Base-by-base conservation (phyloP, 2,329 filamentous ascomycete species). In the Colletotrichum musae region DNA sequence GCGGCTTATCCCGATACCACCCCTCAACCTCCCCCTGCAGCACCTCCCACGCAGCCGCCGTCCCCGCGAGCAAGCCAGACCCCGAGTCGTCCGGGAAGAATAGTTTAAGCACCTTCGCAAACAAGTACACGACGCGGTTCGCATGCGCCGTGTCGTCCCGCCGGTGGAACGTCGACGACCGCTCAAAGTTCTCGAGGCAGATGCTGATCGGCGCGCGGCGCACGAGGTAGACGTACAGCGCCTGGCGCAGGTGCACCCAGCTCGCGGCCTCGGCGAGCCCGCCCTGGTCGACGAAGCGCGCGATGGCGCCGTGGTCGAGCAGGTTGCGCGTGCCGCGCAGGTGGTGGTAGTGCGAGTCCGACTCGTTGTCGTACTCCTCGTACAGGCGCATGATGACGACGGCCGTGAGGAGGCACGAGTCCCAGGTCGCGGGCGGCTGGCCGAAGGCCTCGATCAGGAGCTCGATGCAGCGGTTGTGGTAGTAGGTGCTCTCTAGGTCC, bases 301-400 rank as follows among this genome's bases (percentile, higher is more conserved):
- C 77, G 5, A 81, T 80, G 7, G 74, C 77, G 15, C 72, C 59
- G 18, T 74, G 69, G 56, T 81, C 80, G 0, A 83, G 73, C 1
- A 83, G 79, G 7, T 79, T 78, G 0, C 78, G 76, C 2, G 79
- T 79, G 1, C 81, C 81, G 36, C 79, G 76, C 15, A 82, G 79
- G 61, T 83, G 81, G 59, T 83, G 79, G 50, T 77, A 80, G 16
- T 78, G 76, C 18, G 80, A 75, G 62, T 83, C 81, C 4, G 75
- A 69, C 32, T 73, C 72, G 28, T 70, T 72, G 58, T 75, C 72
- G 36, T 70, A 72, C 73, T 86, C 85, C 72, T 86, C 85, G 61
- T 86, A 85, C 5, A 86, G 77, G 0, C 85, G 80, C 21, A 86
- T 74, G 6, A 86, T 80, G 9, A 86, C 85, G 0, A 87, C 84